These are phyloP conservation scores for Aegilops speltoides DNA, from an alignment of 176 grass and related monocot species.

Conservation along the genomic window DNA sequence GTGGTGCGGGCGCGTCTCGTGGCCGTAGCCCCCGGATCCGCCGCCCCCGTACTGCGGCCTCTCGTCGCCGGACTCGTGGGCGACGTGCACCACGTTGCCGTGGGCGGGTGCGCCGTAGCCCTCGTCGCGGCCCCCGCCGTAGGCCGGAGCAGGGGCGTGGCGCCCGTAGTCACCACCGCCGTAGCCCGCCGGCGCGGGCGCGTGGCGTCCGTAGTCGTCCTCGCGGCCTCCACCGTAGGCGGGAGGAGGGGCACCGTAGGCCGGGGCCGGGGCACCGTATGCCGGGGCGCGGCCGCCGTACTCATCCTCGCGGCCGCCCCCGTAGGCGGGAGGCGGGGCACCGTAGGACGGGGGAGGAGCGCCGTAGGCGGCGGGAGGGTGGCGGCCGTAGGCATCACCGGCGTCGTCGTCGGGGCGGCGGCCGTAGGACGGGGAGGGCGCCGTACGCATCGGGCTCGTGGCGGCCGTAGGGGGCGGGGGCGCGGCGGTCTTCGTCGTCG, in stretches of 20 bases:
- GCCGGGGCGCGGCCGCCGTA: neutral
- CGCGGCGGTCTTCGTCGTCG: conserved; percentile 8
- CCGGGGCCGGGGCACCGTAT: neutral
- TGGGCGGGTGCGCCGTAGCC: conserved; percentile 13
- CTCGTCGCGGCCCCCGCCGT: neutral
- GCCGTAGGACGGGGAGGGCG: conserved; percentile 2
- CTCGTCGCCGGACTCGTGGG: conserved; percentile 17
- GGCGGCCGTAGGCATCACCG: neutral
- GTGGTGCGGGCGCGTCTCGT: conserved; percentile 32
- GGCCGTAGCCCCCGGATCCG: conserved; percentile 21
- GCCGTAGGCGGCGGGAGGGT: neutral
- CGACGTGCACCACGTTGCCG: conserved; percentile 33
- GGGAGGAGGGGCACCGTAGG: neutral
- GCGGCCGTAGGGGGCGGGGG: neutral
- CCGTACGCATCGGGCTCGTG: neutral
- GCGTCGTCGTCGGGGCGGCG: neutral
- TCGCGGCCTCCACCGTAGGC: neutral
- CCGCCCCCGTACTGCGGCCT: conserved; percentile 29
- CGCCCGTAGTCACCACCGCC: neutral
- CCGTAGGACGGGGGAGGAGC: neutral
- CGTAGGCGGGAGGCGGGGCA: neutral
- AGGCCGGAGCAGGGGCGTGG: neutral
- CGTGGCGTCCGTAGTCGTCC: neutral
- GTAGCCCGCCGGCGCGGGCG: conserved; percentile 5
- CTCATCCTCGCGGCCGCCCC: neutral